A percentile compares a stretch with the other conserved stretches of the same genome.
Conservation (phyloP, 805 yeast genomes). For the Candida coquimbonensis region DNA sequence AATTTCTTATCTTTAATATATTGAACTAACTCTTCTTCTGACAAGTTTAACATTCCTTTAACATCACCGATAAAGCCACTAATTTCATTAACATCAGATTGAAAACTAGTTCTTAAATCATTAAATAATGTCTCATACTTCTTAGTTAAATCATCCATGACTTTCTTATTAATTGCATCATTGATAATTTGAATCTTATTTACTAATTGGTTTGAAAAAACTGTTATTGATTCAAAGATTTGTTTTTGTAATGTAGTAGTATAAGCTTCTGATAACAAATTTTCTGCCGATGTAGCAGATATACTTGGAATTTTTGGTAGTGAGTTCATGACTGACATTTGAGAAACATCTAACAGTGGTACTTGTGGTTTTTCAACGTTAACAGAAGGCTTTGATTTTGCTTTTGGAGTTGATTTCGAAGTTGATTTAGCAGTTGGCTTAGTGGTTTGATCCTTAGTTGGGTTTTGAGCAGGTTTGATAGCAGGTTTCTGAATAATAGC, state of each 20-base stretch:
- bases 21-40: slow-evolving; percentile 27
- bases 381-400: neutral
- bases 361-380: too few species aligned
- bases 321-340: neutral
- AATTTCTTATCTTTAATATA: slow-evolving; percentile 23
- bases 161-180: slow-evolving; percentile 29
- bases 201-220: slow-evolving; percentile 28
- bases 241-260: slow-evolving; percentile 31
- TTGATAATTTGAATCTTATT: slow-evolving; percentile 30
- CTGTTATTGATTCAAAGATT: slow-evolving; percentile 27
- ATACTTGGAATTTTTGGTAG: neutral
- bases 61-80: slow-evolving; percentile 28
- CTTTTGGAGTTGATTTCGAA: neutral
- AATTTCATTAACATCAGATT: slow-evolving; percentile 32
- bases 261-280: slow-evolving; percentile 22
- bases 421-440: neutral
- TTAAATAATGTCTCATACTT: slow-evolving; percentile 29
- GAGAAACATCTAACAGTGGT: too few species aligned
- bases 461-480: neutral
- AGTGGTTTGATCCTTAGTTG: neutral
- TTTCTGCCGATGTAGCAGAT: slow-evolving; percentile 3
- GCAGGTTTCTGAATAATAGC: too few species aligned
- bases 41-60: slow-evolving; percentile 27
- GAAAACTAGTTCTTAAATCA: slow-evolving; percentile 27
- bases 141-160: slow-evolving; percentile 26